Evolutionary conservation across 768 basidiomycete species (phyloP), one percentile per base, ranked within the genome.

Genomic region (Lactarius vividus): DNA sequence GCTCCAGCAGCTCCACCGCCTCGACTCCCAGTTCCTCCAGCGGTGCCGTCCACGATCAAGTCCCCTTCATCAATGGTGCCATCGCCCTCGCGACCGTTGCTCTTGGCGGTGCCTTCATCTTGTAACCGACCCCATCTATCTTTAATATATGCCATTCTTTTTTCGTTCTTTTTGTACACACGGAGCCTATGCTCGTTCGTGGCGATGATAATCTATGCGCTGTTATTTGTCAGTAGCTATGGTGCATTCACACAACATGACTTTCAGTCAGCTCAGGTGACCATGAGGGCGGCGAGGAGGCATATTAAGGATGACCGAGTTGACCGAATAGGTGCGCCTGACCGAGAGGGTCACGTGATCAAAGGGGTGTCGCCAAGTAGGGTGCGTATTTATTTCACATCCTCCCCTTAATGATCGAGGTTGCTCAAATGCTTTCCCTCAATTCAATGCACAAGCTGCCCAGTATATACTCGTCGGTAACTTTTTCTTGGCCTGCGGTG

Each of bases 81-180:
- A 29, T 66, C 31, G 37, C 46, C 42, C 29, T 66, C 13, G 39
- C 61, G 4, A 35, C 61, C 13, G 49, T 26, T 9, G 26, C 53
- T 11, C 40, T 66, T 0, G 65, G 61, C 11, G 61, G 61, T 26
- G 55, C 61, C 56, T 63, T 63, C 15, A 3, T 31, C 29, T 53
- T 63, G 35, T 66, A 40, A 42, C 23, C 11, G 0, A 35, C 20
- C 10, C 9, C 7, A 52, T 26, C n/a, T n/a, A 26, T 52, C 11
- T 26, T 15, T 52, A 8, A 52, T 9, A 26, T 5, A 49, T 13
- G 9, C 20, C 44, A 1, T 49, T 40, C 33, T 28, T 7, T 18
- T 16, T 46, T 46, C 1, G 8, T 10, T 33, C 9, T 10, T 11
- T 46, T n/a, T 9, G 23, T 46, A 11, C 44, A 46, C 33, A 33